Conservation (phyloP, 345 rosid species). For the Murraya koenigii region DNA sequence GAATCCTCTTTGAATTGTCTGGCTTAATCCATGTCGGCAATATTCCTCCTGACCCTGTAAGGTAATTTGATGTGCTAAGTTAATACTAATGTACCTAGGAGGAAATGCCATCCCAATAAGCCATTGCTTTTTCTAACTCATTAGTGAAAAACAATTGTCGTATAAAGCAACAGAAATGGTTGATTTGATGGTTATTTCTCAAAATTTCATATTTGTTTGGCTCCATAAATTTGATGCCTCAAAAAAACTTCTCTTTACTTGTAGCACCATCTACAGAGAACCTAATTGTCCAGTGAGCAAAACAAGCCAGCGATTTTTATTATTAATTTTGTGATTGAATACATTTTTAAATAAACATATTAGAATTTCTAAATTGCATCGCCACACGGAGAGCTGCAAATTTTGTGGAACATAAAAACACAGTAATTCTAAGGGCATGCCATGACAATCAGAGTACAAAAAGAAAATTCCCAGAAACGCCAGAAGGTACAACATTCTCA, state of each 20-base stretch:
- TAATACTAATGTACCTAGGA: neutral
- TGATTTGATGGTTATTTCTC: neutral
- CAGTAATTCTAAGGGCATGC: neutral
- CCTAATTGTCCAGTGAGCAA: too few relatives aligned
- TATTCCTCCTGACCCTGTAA: neutral
- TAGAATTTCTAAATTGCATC: too few relatives aligned
- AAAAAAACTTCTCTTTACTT: too few relatives aligned
- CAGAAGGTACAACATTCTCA: neutral
- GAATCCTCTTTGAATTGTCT: constrained; percentile 18
- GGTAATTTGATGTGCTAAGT: neutral
- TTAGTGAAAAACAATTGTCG: neutral
- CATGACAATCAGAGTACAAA: neutral
- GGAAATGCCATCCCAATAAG: neutral
- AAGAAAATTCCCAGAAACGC: neutral
- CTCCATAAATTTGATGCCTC: too few relatives aligned
- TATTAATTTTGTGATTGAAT: too few relatives aligned
- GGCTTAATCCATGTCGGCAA: neutral
- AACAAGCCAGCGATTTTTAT: too few relatives aligned
- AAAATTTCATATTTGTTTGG: too few relatives aligned
- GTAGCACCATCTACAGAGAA: too few relatives aligned
- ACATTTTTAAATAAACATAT: too few relatives aligned
- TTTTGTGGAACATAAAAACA: neutral
- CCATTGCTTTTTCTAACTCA: neutral
- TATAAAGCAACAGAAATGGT: neutral
- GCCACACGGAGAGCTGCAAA: neutral